These are phyloP conservation scores for Microsporum canis DNA, from an alignment of 2,329 filamentous ascomycete genomes.

Conservation along the genomic window DNA sequence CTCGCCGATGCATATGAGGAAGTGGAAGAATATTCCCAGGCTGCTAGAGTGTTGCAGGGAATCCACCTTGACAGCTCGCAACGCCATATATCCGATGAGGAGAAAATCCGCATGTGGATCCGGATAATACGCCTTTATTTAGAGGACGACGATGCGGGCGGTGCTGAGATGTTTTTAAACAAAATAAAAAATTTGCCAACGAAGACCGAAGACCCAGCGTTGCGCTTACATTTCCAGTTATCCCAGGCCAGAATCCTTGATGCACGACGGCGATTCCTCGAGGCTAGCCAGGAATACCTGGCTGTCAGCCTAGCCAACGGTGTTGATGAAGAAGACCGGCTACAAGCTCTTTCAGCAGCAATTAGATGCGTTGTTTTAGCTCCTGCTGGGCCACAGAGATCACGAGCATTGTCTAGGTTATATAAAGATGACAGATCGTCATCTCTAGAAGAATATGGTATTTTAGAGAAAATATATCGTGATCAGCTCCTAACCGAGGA, in stretches of 20 bases:
- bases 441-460: conserved; percentile 62
- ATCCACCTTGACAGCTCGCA: conserved; percentile 86
- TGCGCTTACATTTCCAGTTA: conserved; percentile 76
- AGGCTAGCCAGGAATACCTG: conserved; percentile 80
- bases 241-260: conserved; percentile 90
- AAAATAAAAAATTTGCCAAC: conserved; percentile 76
- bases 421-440: conserved; percentile 85
- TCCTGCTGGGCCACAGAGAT: conserved; percentile 76
- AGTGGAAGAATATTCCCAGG: conserved; percentile 67
- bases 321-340: conserved; percentile 76
- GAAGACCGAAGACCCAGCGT: conserved; percentile 59
- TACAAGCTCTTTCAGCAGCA: conserved; percentile 73
- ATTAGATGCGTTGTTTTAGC: conserved; percentile 88
- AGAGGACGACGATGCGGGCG: conserved; percentile 81
- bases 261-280: conserved; percentile 76
- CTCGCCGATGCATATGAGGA: conserved; percentile 73
- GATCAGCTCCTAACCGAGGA: conserved; percentile 67
- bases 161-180: conserved; percentile 79
- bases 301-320: conserved; percentile 65
- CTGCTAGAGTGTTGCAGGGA: conserved; percentile 65
- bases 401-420: conserved; percentile 65
- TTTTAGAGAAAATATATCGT: conserved; percentile 95
- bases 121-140: conserved; percentile 89
- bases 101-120: conserved; percentile 79
- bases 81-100: conserved; percentile 67